Conservation (phyloP, 805 yeast genomes). For the Priceomyces haplophilus region DNA sequence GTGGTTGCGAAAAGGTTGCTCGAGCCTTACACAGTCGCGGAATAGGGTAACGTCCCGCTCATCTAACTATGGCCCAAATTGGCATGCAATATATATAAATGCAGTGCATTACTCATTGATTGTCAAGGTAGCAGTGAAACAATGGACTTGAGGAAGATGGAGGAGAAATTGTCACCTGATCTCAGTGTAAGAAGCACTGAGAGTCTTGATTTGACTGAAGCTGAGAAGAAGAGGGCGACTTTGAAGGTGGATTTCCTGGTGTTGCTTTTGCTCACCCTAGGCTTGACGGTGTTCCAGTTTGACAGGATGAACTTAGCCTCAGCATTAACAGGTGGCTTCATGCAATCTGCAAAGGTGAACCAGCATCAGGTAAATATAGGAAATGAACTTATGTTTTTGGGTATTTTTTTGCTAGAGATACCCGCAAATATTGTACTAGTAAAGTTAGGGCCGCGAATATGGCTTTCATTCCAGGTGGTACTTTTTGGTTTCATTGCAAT, state of each 20-base stretch:
- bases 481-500: slow-evolving; percentile 5
- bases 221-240: background rate
- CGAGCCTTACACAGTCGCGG: too few relatives aligned
- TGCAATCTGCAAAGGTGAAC: slow-evolving; percentile 1
- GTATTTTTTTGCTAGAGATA: slow-evolving; percentile 4
- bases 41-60: too few relatives aligned
- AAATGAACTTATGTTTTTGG: slow-evolving; percentile 4
- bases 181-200: background rate
- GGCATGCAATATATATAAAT: too few relatives aligned
- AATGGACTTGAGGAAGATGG: background rate
- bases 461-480: slow-evolving; percentile 5
- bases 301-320: slow-evolving; percentile 5
- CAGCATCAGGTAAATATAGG: slow-evolving; percentile 3
- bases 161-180: background rate
- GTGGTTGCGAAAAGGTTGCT: too few relatives aligned
- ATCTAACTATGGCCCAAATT: too few relatives aligned
- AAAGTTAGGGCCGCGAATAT: slow-evolving; percentile 4
- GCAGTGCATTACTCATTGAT: too few relatives aligned
- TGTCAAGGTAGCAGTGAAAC: too few relatives aligned
- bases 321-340: slow-evolving; percentile 6
- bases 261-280: slow-evolving; percentile 2
- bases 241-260: slow-evolving; percentile 5
- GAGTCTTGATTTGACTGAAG: background rate
- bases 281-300: slow-evolving; percentile 3
- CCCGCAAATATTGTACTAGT: slow-evolving; percentile 4